A percentile compares a stretch with the other conserved stretches of the same genome.
Conservation (phyloP, 805 yeast genomes). For the Tetrapisispora nanseiensis region DNA sequence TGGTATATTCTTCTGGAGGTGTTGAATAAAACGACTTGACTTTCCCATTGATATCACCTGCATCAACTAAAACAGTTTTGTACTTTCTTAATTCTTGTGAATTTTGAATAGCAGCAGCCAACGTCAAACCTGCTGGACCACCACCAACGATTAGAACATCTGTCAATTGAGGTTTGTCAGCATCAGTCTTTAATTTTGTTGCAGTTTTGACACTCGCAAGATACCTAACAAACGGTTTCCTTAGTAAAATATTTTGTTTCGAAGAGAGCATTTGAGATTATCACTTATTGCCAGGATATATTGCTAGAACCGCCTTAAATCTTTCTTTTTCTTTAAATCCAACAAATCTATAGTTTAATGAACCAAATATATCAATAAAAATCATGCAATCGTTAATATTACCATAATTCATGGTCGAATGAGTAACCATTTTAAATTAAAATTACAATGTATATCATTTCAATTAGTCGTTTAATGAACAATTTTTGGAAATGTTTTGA, state of each 20-base stretch:
- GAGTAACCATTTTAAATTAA: no score
- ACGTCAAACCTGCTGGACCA: slow-evolving; percentile 91
- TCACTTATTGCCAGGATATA: no score
- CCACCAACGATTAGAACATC: slow-evolving; percentile 91
- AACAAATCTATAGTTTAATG: no score
- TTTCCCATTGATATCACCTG: slow-evolving; percentile 45
- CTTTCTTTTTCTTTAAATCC: no score
- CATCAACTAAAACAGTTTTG: slow-evolving; percentile 65
- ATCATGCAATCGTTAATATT: no score
- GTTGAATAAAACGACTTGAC: slow-evolving; percentile 31
- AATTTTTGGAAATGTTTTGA: no score
- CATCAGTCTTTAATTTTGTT: not conserved
- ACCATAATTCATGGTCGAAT: no score
- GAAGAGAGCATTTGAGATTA: not conserved
- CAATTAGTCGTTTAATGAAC: no score
- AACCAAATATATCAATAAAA: no score
- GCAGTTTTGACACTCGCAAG: slow-evolving; percentile 9
- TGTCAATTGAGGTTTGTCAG: slow-evolving; percentile 22
- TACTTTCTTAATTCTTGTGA: slow-evolving; percentile 53
- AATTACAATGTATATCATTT: no score
- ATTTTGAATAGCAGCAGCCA: slow-evolving; percentile 69
- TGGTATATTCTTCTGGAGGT: slow-evolving; percentile 46
- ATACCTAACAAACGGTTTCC: slow-evolving; percentile 4
- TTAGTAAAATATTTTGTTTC: not conserved
- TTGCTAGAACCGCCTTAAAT: no score